These are phyloP conservation scores for Magnolia sinica DNA, from an alignment of 164 flowering plant genomes.

Conservation along the genomic window DNA sequence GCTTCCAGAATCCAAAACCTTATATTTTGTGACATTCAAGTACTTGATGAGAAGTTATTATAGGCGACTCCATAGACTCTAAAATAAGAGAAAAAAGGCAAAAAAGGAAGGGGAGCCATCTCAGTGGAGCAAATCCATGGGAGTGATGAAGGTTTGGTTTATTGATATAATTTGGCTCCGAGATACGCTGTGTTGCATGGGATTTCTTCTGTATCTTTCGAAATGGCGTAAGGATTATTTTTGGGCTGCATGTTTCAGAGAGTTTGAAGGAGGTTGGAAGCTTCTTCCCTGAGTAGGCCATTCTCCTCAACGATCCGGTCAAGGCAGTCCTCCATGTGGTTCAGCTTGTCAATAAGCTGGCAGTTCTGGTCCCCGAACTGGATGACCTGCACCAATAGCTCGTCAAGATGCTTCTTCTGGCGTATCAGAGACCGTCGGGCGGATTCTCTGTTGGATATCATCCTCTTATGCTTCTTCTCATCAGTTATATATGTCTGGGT, in stretches of 20 bases:
- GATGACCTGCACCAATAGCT: constrained; percentile 83
- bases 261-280: constrained; percentile 59
- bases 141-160: constrained; percentile 35
- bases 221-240: constrained; percentile 41
- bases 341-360: constrained; percentile 74
- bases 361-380: constrained; percentile 79
- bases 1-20: too few relatives aligned
- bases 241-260: constrained; percentile 46
- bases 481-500: constrained; percentile 49
- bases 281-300: constrained; percentile 62
- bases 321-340: constrained; percentile 57
- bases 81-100: not conserved
- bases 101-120: not conserved
- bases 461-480: constrained; percentile 84
- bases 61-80: too few relatives aligned
- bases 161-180: constrained; percentile 38
- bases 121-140: constrained; percentile 32
- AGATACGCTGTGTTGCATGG: constrained; percentile 43
- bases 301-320: constrained; percentile 65
- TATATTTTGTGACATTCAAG: too few relatives aligned
- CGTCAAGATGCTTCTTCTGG: constrained; percentile 88
- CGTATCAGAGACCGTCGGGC: constrained; percentile 89
- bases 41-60: too few relatives aligned
- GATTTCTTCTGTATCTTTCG: constrained; percentile 45
- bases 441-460: constrained; percentile 94